Base-by-base conservation (phyloP, 2,329 filamentous ascomycete genomes). In the Hypoxylon sp. region DNA sequence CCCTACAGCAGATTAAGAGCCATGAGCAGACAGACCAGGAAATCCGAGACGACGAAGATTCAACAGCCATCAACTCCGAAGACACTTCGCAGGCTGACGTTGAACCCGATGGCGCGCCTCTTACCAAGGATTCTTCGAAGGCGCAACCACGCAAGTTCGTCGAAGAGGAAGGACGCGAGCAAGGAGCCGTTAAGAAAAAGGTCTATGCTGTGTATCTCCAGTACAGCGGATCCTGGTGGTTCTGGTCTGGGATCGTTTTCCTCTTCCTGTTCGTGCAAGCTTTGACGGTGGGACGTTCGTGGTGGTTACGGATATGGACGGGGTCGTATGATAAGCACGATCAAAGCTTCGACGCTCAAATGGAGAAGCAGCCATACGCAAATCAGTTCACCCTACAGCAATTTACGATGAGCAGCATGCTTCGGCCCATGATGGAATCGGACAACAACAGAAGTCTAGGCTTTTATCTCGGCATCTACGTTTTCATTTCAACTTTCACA, bases 81-180 rank as follows among this genome's bases (percentile, higher is more conserved):
- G 81, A 84, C 24, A 81, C 80, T 0, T 86, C 84, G 1, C 73
- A 82, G 42, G 73, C 74, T 2, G 83, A 81, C 6, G 78, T 79
- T 6, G 80, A 83, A 6, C 42, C 67, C 7, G 80, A 81, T 19
- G 78, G 76, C 31, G 80, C 81, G 50, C 77, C 80, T 1, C 77
- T 88, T 42, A 82, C 83, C 53, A 88, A 87, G 73, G 77, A 85
- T 0, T 75, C 82, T 1, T 85, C 85, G 2, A 87, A 87, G 75
- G 79, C 80, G 3, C 65, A 77, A 5, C 85, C 88, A 0, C 89
- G 89, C 70, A 91, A 93, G 77, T 95, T 94, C 71, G 87, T 92
- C 27, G 89, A 93, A 75, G 92, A 93, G 2, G 93, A 96, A 77
- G 82, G 82, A n/a, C 86, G 89, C 62, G 91, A 93, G 75, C 86